These are phyloP conservation scores for Paramarasmius palmivorus DNA, from an alignment of 1,284 basidiomycete genomes.

Conservation along the genomic window DNA sequence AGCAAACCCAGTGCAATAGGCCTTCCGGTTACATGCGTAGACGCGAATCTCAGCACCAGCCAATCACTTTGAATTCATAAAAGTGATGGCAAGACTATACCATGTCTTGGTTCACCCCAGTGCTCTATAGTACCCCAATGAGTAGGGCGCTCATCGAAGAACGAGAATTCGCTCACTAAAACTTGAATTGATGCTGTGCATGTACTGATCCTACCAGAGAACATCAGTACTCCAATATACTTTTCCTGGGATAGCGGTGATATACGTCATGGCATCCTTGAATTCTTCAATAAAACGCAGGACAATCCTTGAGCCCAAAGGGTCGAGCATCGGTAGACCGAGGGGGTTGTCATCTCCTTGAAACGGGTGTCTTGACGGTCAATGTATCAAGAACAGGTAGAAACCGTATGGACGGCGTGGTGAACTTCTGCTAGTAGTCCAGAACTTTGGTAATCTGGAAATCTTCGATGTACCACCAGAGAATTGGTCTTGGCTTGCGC, in stretches of 20 bases:
- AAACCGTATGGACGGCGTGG: conserved; percentile 56
- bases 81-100: too few species aligned
- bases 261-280: conserved; percentile 94
- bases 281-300: conserved; percentile 96
- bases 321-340: conserved; percentile 49
- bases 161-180: conserved; percentile 66
- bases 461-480: conserved; percentile 49
- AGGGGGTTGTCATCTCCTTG: conserved; percentile 33
- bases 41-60: too few species aligned
- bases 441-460: conserved; percentile 31
- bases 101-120: conserved; percentile 99
- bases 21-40: conserved; percentile 97
- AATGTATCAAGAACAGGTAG: conserved; percentile 63
- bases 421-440: conserved; percentile 45
- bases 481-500: conserved; percentile 60
- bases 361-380: conserved; percentile 66
- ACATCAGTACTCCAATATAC: conserved; percentile 38
- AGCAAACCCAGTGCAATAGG: conserved; percentile 98
- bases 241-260: conserved; percentile 79
- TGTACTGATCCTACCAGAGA: conserved; percentile 85
- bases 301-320: conserved; percentile 90
- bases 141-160: conserved; percentile 14
- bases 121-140: conserved; percentile 67
- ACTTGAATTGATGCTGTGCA: conserved; percentile 94
- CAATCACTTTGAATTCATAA: conserved; percentile 95